phyloP scores from a whole-genome alignment of 768 basidiomycete species.

The Calocybe gangraenosa region DNA sequence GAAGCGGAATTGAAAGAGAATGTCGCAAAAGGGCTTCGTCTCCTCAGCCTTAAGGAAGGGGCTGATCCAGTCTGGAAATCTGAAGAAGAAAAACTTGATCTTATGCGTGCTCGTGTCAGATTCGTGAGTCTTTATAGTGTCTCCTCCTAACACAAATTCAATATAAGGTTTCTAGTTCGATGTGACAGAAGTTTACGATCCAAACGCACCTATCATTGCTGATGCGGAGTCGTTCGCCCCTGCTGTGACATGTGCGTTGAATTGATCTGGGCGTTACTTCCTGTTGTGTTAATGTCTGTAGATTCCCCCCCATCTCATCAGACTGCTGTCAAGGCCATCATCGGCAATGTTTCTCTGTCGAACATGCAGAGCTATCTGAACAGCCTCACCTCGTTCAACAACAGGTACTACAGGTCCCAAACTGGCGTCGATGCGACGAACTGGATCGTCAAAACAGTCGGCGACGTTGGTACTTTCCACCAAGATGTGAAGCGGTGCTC shows the following conservation, averaged over 20 bases:
- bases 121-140: constrained; percentile 20
- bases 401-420: constrained; percentile 35
- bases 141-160: neutral
- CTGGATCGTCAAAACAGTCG: constrained; percentile 31
- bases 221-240: constrained; percentile 5
- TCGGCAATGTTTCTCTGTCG: constrained; percentile 23
- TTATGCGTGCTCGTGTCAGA: constrained; percentile 17
- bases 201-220: constrained; percentile 10
- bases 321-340: constrained; percentile 21
- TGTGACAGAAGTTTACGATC: constrained; percentile 27
- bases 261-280: neutral
- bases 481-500: neutral
- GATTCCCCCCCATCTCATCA: constrained; percentile 14
- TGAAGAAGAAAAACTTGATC: constrained; percentile 25
- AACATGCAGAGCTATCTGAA: constrained; percentile 31
- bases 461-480: constrained; percentile 17
- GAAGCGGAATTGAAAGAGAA: constrained; percentile 21
- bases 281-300: neutral
- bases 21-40: constrained; percentile 26
- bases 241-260: constrained; percentile 7
- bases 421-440: constrained; percentile 33
- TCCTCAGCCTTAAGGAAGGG: constrained; percentile 25
- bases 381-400: constrained; percentile 34
- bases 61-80: constrained; percentile 29
- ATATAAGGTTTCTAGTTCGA: constrained; percentile 22